A percentile compares a stretch with the other conserved stretches of the same genome.
Evolutionary conservation across 805 yeast genomes (phyloP).

Genomic region (Brettanomyces sp.): DNA sequence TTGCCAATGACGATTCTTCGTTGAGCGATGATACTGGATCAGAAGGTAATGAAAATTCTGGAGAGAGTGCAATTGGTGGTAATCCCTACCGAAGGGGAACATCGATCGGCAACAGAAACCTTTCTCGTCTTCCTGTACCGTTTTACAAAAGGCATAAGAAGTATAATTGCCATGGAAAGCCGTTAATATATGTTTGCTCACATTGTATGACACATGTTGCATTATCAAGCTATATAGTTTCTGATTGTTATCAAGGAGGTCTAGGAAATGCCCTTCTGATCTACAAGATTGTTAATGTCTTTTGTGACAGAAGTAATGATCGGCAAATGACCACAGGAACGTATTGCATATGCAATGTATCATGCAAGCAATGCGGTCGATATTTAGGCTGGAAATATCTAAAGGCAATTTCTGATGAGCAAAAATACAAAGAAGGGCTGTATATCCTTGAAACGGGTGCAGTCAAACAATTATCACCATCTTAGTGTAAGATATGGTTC

Average conservation of each 20-base stretch:
- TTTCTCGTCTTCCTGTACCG: neutral
- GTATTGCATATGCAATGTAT: constrained; percentile 47
- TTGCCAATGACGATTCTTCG: neutral
- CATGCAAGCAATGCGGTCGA: constrained; percentile 44
- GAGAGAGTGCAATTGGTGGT: constrained; percentile 1
- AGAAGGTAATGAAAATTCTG: neutral
- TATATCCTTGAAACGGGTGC: constrained; percentile 38
- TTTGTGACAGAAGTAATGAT: constrained; percentile 12
- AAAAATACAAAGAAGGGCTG: constrained; percentile 53
- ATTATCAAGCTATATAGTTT: constrained; percentile 19
- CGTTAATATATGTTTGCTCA: constrained; percentile 19
- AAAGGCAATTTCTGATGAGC: constrained; percentile 33
- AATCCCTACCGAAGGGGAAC: constrained; percentile 4
- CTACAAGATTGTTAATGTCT: constrained; percentile 28
- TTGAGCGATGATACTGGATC: constrained; percentile 8
- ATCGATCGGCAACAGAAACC: neutral
- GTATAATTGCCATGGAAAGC: constrained; percentile 14
- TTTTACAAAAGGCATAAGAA: constrained; percentile 8
- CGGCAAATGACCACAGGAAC: constrained; percentile 49
- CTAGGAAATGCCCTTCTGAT: constrained; percentile 53
- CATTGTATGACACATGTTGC: constrained; percentile 24
- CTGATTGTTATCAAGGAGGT: constrained; percentile 39
- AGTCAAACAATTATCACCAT: neutral
- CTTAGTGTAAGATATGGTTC: neutral
- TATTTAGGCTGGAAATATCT: constrained; percentile 60